Conservation (phyloP, 164 flowering plant species). For the Dillenia turbinata region DNA sequence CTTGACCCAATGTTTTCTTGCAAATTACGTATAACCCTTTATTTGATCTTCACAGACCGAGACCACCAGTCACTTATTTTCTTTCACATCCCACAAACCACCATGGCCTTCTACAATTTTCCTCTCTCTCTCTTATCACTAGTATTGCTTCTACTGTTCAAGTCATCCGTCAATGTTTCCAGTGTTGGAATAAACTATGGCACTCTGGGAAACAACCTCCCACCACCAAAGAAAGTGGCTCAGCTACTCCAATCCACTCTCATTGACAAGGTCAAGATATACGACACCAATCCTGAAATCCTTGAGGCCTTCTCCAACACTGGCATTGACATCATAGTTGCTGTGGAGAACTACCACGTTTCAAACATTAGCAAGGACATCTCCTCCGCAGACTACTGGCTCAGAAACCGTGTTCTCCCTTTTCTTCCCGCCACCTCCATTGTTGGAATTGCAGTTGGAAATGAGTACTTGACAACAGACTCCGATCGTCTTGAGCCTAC, state of each 20-base stretch:
- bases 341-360: slow-evolving; percentile 48
- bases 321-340: slow-evolving; percentile 54
- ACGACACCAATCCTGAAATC: slow-evolving; percentile 65
- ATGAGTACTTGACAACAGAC: slow-evolving; percentile 43
- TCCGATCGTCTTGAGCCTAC: slow-evolving; percentile 15
- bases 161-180: slow-evolving; percentile 7
- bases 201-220: slow-evolving; percentile 64
- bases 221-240: slow-evolving; percentile 54
- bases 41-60: no score
- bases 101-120: no score
- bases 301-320: slow-evolving; percentile 69
- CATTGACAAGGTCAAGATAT: slow-evolving; percentile 64
- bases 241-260: slow-evolving; percentile 55
- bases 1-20: no score
- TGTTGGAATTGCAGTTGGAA: slow-evolving; percentile 50
- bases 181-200: slow-evolving; percentile 75
- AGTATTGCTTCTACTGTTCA: no score
- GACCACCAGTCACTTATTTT: no score
- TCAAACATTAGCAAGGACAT: slow-evolving; percentile 29
- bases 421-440: slow-evolving; percentile 63
- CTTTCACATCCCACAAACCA: no score
- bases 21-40: no score
- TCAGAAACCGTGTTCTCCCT: slow-evolving; percentile 40
- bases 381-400: slow-evolving; percentile 49
- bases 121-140: no score